Conservation (phyloP, 306 rosid species). For the Medicago arabica region DNA sequence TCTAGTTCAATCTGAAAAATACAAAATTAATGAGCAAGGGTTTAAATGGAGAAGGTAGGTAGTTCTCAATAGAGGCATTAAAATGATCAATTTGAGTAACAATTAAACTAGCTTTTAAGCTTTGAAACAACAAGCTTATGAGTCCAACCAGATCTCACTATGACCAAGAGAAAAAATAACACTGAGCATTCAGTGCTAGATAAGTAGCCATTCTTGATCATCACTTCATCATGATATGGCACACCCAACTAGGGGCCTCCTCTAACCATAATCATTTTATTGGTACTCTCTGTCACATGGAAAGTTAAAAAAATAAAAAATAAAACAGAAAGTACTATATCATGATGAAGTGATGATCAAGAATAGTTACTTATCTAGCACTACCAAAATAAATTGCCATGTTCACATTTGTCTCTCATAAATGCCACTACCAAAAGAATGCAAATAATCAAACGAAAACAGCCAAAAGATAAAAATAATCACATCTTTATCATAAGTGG, state of each 20-base stretch:
- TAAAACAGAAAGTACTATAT: no score
- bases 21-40: slow-evolving; percentile 44
- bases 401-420: slow-evolving; percentile 4
- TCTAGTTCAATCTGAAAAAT: slow-evolving; percentile 70
- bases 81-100: slow-evolving; percentile 21
- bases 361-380: no score
- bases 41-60: slow-evolving; percentile 15
- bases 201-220: slow-evolving; percentile 5
- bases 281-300: slow-evolving; percentile 2
- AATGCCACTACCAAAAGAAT: background rate
- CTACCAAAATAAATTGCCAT: background rate
- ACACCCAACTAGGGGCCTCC: background rate
- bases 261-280: slow-evolving; percentile 19
- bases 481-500: slow-evolving; percentile 30
- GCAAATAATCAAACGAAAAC: slow-evolving; percentile 26
- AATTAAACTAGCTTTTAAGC: background rate
- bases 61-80: slow-evolving; percentile 2
- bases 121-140: background rate
- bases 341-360: no score
- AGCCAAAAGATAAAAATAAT: background rate
- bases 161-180: background rate
- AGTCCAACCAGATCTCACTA: background rate
- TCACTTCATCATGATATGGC: slow-evolving; percentile 15
- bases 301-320: background rate
- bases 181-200: slow-evolving; percentile 1